phyloP scores from a whole-genome alignment of 2,329 filamentous ascomycete species.

The Fusarium musae region DNA sequence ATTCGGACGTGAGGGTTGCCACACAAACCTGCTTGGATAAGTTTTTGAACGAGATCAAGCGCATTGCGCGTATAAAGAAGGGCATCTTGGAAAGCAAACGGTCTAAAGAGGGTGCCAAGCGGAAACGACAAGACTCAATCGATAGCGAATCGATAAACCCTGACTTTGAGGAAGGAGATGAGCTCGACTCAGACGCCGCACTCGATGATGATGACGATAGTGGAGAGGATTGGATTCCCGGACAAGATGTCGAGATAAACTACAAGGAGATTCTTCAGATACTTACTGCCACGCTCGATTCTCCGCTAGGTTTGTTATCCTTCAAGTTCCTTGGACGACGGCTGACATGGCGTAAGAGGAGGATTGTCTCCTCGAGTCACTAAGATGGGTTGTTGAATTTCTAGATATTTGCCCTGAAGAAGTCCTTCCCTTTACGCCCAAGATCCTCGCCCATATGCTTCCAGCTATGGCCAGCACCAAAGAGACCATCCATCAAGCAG shows the following conservation, averaged over 20 bases:
- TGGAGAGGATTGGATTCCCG: conserved; percentile 96
- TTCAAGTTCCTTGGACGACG: background rate
- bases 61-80: conserved; percentile 91
- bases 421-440: conserved; percentile 92
- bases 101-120: conserved; percentile 72
- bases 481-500: conserved; percentile 88
- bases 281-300: conserved; percentile 86
- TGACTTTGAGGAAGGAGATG: conserved; percentile 69
- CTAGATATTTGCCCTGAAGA: conserved; percentile 98
- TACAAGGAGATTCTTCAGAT: conserved; percentile 93
- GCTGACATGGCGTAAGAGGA: conserved; percentile 70
- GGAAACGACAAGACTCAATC: conserved; percentile 75
- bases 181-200: conserved; percentile 66
- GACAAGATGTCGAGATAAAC: conserved; percentile 95
- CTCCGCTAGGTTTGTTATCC: conserved; percentile 72
- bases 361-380: conserved; percentile 87
- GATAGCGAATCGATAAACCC: conserved; percentile 72
- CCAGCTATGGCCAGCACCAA: conserved; percentile 94
- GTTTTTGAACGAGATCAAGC: conserved; percentile 92
- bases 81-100: conserved; percentile 89
- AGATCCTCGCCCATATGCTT: conserved; percentile 88
- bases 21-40: conserved; percentile 90
- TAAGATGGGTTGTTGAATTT: conserved; percentile 96
- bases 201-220: conserved; percentile 69
- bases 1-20: conserved; percentile 92